These are phyloP conservation scores for Fusarium liriodendri DNA, from an alignment of 2,329 filamentous ascomycete species.

Conservation along the genomic window DNA sequence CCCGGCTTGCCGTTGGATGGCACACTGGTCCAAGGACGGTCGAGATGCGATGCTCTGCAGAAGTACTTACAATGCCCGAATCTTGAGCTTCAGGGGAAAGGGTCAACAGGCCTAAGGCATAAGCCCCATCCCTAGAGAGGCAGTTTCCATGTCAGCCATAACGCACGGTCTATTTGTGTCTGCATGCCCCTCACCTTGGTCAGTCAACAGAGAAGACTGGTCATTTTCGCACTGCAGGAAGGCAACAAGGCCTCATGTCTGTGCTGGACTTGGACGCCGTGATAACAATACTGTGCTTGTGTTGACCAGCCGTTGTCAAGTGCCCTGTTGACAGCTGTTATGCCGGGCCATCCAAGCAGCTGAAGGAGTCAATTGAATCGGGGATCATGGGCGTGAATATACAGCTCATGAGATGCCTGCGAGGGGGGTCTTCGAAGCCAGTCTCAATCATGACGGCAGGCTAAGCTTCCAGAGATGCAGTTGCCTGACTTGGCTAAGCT, in stretches of 20 bases:
- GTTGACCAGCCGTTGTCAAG: background rate
- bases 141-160: background rate
- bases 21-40: background rate
- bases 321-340: background rate
- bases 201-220: background rate
- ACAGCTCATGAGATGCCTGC: background rate
- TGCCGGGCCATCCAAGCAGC: background rate
- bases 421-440: slow-evolving; percentile 5
- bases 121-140: background rate
- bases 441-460: background rate
- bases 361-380: background rate
- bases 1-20: background rate
- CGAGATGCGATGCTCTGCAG: background rate
- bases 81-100: background rate
- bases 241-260: background rate
- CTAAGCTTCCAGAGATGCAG: background rate
- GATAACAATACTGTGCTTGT: background rate
- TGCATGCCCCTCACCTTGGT: background rate
- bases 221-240: background rate
- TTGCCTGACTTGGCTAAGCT: background rate
- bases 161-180: background rate
- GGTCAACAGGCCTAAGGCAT: background rate
- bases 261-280: background rate
- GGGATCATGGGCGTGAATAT: background rate
- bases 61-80: background rate